Percentiles rank a stretch among this genome's conserved stretches.
These are phyloP conservation scores for Candida insectalens DNA, from an alignment of 805 yeast species.

Conservation along the genomic window DNA sequence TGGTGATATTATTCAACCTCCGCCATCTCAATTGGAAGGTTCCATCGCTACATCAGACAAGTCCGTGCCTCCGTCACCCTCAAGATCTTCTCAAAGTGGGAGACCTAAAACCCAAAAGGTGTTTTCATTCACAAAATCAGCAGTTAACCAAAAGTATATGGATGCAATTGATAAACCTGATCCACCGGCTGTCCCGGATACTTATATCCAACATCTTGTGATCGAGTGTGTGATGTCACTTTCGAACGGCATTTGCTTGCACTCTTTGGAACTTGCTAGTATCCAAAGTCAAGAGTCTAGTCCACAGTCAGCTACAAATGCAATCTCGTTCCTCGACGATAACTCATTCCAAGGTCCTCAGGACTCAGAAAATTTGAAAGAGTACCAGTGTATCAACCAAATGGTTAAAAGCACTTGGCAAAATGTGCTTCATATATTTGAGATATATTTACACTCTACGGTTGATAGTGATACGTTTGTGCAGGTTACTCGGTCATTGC, in stretches of 20 bases:
- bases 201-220: conserved; percentile 53
- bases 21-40: conserved; percentile 6
- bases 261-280: conserved; percentile 33
- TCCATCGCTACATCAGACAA: conserved; percentile 8
- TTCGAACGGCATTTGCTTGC: conserved; percentile 60
- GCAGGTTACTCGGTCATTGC: conserved; percentile 58
- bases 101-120: too few species aligned
- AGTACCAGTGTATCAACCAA: conserved; percentile 11
- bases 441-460: conserved; percentile 50
- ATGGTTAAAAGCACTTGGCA: conserved; percentile 28
- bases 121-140: conserved; percentile 34
- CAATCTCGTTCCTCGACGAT: conserved; percentile 14
- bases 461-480: conserved; percentile 67
- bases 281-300: conserved; percentile 1
- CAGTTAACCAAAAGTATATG: conserved; percentile 44
- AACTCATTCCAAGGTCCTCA: conserved; percentile 9
- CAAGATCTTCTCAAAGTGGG: neutral
- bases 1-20: conserved; percentile 24
- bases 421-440: conserved; percentile 33
- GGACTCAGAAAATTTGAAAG: conserved; percentile 4
- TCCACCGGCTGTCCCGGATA: conserved; percentile 57
- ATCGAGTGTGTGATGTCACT: conserved; percentile 41
- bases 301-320: neutral
- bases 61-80: conserved; percentile 5
- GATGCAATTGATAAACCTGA: conserved; percentile 77